Percentiles rank a stretch among this genome's conserved stretches.
Evolutionary conservation across 2,329 filamentous ascomycete genomes (phyloP).

Genomic region (Stagonosporopsis cucurbitacearum): DNA sequence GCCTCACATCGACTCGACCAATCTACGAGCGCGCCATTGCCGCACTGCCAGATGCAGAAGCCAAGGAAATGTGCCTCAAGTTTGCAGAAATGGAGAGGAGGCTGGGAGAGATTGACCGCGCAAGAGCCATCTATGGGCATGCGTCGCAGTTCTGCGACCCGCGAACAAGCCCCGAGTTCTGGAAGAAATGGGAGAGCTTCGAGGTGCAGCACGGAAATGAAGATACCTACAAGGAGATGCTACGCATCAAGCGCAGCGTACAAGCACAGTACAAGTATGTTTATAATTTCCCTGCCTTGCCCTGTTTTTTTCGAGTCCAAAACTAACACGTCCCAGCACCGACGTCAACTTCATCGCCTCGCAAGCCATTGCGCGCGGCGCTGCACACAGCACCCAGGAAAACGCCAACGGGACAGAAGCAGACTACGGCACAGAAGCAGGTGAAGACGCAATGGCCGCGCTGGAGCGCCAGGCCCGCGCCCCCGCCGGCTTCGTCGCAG

Average conservation of each 20-base stretch:
- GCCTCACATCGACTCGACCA: constrained; percentile 87
- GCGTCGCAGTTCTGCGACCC: constrained; percentile 98
- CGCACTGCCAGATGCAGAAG: constrained; percentile 89
- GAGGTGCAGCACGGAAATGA: constrained; percentile 98
- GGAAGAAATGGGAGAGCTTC: constrained; percentile 96
- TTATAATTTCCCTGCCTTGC: not conserved
- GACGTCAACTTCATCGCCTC: constrained; percentile 99
- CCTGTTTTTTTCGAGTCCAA: not conserved
- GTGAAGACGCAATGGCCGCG: constrained; percentile 84
- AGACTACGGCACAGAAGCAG: constrained; percentile 57
- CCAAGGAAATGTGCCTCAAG: constrained; percentile 97
- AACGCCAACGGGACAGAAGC: constrained; percentile 52
- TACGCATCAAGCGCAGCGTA: constrained; percentile 95
- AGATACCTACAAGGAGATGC: constrained; percentile 99
- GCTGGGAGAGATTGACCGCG: constrained; percentile 91
- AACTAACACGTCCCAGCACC: constrained; percentile 62
- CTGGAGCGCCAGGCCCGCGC: constrained; percentile 88
- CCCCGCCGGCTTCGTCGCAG: constrained; percentile 88
- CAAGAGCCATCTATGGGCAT: constrained; percentile 93
- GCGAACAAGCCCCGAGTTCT: constrained; percentile 86
- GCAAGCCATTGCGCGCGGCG: constrained; percentile 84
- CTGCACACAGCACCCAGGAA: constrained; percentile 57
- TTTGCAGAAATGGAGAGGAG: constrained; percentile 97
- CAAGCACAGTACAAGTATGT: constrained; percentile 92
- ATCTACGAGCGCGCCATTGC: constrained; percentile 97